A percentile compares a stretch with the other conserved stretches of the same genome.
Conservation (phyloP, 164 flowering plant genomes). For the Sextonia rubra region DNA sequence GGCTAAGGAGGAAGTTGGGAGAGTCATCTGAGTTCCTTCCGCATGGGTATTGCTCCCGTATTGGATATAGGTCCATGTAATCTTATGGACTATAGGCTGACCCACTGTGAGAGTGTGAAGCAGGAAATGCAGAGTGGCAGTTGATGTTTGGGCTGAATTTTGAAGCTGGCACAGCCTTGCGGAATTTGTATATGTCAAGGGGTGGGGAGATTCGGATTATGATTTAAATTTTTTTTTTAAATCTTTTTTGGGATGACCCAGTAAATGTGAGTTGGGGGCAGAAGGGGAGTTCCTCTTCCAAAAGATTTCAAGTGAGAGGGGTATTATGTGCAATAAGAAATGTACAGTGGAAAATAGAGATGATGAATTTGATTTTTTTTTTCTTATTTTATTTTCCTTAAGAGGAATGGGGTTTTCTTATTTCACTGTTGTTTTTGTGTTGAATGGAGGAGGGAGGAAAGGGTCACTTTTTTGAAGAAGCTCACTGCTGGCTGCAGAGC, state of each 20-base stretch:
- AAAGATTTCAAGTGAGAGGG: conserved; percentile 10
- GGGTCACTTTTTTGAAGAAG: background rate
- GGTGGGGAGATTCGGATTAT: conserved; percentile 8
- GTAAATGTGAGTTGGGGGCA: background rate
- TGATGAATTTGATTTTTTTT: conserved; percentile 9
- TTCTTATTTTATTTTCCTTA: background rate
- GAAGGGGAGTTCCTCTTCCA: conserved; percentile 3
- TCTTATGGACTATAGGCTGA: background rate
- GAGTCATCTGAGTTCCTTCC: background rate
- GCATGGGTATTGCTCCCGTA: background rate
- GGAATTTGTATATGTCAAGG: conserved; percentile 9
- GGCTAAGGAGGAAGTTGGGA: background rate
- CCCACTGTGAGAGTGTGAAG: background rate
- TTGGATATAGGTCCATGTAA: background rate
- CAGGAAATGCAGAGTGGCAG: background rate
- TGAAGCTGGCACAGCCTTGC: conserved; percentile 12
- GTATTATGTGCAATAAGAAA: conserved; percentile 10
- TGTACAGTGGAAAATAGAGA: conserved; percentile 13
- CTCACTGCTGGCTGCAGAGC: background rate
- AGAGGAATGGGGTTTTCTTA: background rate
- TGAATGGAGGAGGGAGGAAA: background rate
- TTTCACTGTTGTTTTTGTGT: background rate
- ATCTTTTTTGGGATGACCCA: background rate
- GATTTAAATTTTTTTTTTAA: conserved; percentile 3
- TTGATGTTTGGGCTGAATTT: conserved; percentile 13